phyloP scores from a whole-genome alignment of 805 yeast genomes.

The Yarrowia sp. region DNA sequence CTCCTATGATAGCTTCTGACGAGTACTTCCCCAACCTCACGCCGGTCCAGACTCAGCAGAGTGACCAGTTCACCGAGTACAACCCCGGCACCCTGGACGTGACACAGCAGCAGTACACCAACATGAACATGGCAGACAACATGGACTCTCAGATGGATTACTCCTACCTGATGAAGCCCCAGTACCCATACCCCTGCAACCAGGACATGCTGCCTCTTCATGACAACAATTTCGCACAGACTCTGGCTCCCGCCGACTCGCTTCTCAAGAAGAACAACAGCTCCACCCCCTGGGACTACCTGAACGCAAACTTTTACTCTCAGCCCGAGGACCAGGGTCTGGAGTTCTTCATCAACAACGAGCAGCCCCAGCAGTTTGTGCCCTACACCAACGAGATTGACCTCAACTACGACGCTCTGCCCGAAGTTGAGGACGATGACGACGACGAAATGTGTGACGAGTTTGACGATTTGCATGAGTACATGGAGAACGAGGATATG shows the following conservation, averaged over 20 bases:
- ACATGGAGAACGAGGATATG: slow-evolving; percentile 27
- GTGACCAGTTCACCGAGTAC: slow-evolving; percentile 6
- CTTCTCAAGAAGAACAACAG: slow-evolving; percentile 22
- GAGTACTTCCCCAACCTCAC: slow-evolving; percentile 26
- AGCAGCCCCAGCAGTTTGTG: slow-evolving; percentile 22
- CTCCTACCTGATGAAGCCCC: slow-evolving; percentile 15
- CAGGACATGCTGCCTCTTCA: slow-evolving; percentile 23
- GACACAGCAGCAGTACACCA: slow-evolving; percentile 15
- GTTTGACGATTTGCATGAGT: slow-evolving; percentile 25
- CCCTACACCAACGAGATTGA: slow-evolving; percentile 18
- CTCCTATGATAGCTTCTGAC: slow-evolving; percentile 26
- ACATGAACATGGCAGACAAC: background rate
- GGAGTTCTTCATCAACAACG: slow-evolving; percentile 22
- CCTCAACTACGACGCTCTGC: slow-evolving; percentile 16
- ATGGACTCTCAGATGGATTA: slow-evolving; percentile 15
- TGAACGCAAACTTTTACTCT: slow-evolving; percentile 16
- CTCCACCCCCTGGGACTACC: slow-evolving; percentile 21
- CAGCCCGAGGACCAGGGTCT: slow-evolving; percentile 14
- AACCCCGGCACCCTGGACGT: slow-evolving; percentile 18
- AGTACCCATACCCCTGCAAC: slow-evolving; percentile 14
- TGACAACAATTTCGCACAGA: slow-evolving; percentile 22
- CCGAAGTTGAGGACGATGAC: slow-evolving; percentile 23
- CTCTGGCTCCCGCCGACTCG: slow-evolving; percentile 23
- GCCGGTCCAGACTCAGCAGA: slow-evolving; percentile 25
- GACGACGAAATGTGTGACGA: slow-evolving; percentile 25